Percentiles rank a stretch among this genome's conserved stretches.
Conservation (phyloP, 805 yeast species). For the Kodamaea neixiangensis region DNA sequence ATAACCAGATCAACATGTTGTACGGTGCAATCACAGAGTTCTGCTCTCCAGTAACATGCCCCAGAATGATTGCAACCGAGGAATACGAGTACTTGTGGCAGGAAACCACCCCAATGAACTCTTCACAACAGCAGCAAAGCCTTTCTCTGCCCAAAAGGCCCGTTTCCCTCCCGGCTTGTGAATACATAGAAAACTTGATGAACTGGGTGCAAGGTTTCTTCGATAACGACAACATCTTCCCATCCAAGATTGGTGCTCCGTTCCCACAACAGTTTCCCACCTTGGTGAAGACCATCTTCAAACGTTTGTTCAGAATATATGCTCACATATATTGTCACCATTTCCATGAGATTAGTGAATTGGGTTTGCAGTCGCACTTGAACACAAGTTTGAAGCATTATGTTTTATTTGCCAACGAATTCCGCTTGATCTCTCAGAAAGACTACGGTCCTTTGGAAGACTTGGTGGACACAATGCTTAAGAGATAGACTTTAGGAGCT, state of each 20-base stretch:
- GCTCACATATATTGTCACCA: slow-evolving; percentile 99
- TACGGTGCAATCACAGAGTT: slow-evolving; percentile 95
- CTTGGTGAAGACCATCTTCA: slow-evolving; percentile 81
- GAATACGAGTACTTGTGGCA: slow-evolving; percentile 98
- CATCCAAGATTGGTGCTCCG: slow-evolving; percentile 86
- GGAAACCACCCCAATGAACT: slow-evolving; percentile 48
- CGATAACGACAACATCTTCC: slow-evolving; percentile 89
- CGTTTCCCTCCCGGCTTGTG: slow-evolving; percentile 88
- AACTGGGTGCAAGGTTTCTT: slow-evolving; percentile 92
- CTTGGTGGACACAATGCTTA: slow-evolving; percentile 68
- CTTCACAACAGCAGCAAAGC: slow-evolving; percentile 27
- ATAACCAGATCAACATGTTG: slow-evolving; percentile 93
- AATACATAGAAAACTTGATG: slow-evolving; percentile 90
- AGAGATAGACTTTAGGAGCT: slow-evolving; percentile 21
- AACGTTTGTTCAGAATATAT: slow-evolving; percentile 88
- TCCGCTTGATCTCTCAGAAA: slow-evolving; percentile 68
- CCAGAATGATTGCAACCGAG: slow-evolving; percentile 96
- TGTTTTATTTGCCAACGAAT: slow-evolving; percentile 83
- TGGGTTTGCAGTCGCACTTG: slow-evolving; percentile 88
- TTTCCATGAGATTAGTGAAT: slow-evolving; percentile 89
- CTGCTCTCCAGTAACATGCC: slow-evolving; percentile 93
- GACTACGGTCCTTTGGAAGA: slow-evolving; percentile 94
- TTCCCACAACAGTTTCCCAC: slow-evolving; percentile 83
- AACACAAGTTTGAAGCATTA: slow-evolving; percentile 95
- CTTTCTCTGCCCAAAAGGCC: slow-evolving; percentile 60